Evolutionary conservation across 2,329 filamentous ascomycete genomes (phyloP).

Genomic region (Fusarium setosum): DNA sequence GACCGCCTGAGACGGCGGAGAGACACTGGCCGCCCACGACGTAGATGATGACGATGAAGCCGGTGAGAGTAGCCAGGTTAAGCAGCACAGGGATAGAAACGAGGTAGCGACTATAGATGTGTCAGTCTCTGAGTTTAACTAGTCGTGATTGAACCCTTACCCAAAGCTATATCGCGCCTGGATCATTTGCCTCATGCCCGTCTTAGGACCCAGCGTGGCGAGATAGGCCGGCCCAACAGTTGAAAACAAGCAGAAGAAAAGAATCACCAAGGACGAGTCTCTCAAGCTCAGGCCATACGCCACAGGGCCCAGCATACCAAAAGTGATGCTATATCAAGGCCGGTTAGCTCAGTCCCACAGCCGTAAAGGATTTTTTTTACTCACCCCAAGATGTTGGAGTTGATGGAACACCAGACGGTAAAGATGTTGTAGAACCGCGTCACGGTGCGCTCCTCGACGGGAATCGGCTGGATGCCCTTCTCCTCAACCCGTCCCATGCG

Average conservation of each 20-base stretch:
- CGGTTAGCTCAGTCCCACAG: constrained; percentile 13
- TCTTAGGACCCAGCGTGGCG: constrained; percentile 68
- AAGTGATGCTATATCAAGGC: constrained; percentile 60
- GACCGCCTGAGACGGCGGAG: constrained; percentile 61
- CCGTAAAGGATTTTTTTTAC: constrained; percentile 18
- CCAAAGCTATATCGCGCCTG: constrained; percentile 73
- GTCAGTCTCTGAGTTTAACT: background rate
- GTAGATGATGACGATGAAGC: constrained; percentile 72
- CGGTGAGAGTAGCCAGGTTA: constrained; percentile 71
- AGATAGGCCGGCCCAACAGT: constrained; percentile 66
- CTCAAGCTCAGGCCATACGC: constrained; percentile 66
- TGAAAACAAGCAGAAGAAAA: constrained; percentile 71
- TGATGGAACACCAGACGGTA: constrained; percentile 61
- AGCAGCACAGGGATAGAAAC: constrained; percentile 70
- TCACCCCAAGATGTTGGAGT: constrained; percentile 59
- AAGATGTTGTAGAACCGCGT: constrained; percentile 58
- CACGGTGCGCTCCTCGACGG: constrained; percentile 53
- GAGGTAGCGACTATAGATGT: constrained; percentile 58
- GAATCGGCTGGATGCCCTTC: constrained; percentile 57
- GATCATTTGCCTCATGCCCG: constrained; percentile 74
- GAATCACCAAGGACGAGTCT: constrained; percentile 67
- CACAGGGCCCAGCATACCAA: constrained; percentile 71
- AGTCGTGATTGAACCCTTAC: constrained; percentile 44
- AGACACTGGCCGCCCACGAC: constrained; percentile 71
- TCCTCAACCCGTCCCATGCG: constrained; percentile 55